Base-by-base conservation (phyloP, 1,284 basidiomycete species). In the Puccinia polysora region DNA sequence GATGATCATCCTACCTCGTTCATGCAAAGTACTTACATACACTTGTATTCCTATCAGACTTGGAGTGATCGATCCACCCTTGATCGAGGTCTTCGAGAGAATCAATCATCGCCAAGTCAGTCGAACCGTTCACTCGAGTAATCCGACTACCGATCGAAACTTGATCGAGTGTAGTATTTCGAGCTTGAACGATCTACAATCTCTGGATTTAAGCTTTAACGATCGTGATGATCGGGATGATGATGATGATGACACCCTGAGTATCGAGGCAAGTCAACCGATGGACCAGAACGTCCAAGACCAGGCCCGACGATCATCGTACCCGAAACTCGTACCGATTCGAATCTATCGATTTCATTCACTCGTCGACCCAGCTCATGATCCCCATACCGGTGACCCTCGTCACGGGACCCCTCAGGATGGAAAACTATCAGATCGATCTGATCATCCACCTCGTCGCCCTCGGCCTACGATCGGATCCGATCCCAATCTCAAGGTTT, bases 31-130 rank as follows among this genome's bases (percentile, higher is more conserved):
- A 15, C 14, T 58, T 40, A 38, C 56, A 4, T 34, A 23, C 20
- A 14, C 43, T 20, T n/a, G 15, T 12, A 40, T 58, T 25, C 56
- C 56, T 34, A 58, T 38, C n/a, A 38, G 43, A 32, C 56, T 58
- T 38, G 56, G 56, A 4, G 34, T 23, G 32, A 58, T 58, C 56
- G 28, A 23, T 18, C 34, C 34, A 5, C 56, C 56, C 34, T 38
- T 38, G 56, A 32, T 58, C 34, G 56, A 58, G 56, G 34, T 58
- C 1, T 58, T 58, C 34, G 34, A 40, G 56, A 34, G 56, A 23
- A 40, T 40, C 14, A 38, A 58, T 38, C 34, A 20, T 34, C 56
- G 56, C 10, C 20, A 23, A 36, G 3, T 32, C 32, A 56, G 34
- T 30, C 12, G n/a, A 34, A 58, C 15, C 20, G 32, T 12, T 2